phyloP scores from a whole-genome alignment of 2,329 filamentous ascomycete genomes.

The Akanthomyces uredinophilus region DNA sequence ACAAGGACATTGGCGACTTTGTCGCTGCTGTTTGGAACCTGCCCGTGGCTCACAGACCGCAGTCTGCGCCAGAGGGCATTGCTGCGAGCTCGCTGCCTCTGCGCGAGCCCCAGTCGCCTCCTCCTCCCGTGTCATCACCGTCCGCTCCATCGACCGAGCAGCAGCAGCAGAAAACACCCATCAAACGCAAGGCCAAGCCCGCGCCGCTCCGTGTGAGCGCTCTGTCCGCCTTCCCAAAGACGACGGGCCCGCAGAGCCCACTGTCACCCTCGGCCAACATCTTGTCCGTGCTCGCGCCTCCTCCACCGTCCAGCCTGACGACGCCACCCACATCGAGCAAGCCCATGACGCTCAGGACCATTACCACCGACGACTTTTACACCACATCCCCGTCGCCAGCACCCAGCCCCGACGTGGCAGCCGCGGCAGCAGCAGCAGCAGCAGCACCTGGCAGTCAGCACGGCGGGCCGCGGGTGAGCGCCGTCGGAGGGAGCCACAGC shows the following conservation, averaged over 20 bases:
- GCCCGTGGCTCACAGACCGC: neutral
- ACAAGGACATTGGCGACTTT: constrained; percentile 49
- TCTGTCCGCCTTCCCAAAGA: constrained; percentile 5
- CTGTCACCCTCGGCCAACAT: neutral
- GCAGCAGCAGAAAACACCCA: neutral
- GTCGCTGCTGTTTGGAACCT: constrained; percentile 48
- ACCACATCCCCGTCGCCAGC: neutral
- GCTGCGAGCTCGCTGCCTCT: too few species aligned
- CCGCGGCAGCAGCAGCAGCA: neutral
- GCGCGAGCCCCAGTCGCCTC: too few species aligned
- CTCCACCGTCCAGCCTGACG: neutral
- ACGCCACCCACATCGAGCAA: neutral
- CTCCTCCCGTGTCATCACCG: too few species aligned
- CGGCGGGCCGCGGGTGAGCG: neutral
- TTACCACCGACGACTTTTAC: neutral
- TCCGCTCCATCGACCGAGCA: neutral
- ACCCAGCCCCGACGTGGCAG: neutral
- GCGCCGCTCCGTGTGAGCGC: constrained; percentile 2
- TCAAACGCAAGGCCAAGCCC: constrained; percentile 3
- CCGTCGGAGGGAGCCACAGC: neutral
- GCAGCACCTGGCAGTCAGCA: neutral
- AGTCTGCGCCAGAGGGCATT: too few species aligned
- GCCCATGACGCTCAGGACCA: neutral
- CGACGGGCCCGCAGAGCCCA: constrained; percentile 9
- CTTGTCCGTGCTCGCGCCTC: constrained; percentile 11